Conservation (phyloP, 345 rosid genomes). For the Psidium friedrichsthalianum region DNA sequence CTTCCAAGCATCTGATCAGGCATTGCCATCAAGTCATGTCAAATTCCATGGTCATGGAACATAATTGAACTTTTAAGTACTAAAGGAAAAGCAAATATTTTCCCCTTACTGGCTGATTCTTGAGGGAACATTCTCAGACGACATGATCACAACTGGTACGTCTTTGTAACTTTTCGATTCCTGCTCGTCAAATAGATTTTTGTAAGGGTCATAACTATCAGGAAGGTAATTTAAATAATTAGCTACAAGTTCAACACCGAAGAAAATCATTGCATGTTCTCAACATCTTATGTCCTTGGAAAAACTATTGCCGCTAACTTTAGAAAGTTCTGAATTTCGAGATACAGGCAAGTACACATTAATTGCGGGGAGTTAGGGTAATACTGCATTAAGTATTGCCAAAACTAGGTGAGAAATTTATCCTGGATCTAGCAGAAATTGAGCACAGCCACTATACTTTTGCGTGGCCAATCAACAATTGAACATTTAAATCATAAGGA, state of each 20-base stretch:
- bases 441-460: not conserved
- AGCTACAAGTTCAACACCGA: not conserved
- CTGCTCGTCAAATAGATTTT: slow-evolving; percentile 10
- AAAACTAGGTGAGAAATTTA: not conserved
- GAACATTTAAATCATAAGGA: not conserved
- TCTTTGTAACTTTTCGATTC: slow-evolving; percentile 58
- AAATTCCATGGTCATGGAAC: not conserved
- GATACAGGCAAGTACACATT: not conserved
- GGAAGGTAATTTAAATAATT: not conserved
- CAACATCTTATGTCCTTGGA: not conserved
- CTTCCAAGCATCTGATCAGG: slow-evolving; percentile 55
- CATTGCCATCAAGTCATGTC: not conserved
- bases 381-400: not conserved
- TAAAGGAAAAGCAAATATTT: not conserved
- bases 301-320: not conserved
- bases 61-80: not conserved
- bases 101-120: slow-evolving; percentile 49
- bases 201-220: not conserved
- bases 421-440: not conserved
- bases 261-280: not conserved
- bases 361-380: not conserved
- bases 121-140: slow-evolving; percentile 82
- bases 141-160: slow-evolving; percentile 88
- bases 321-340: not conserved
- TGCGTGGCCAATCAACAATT: not conserved